Evolutionary conservation across 2,329 filamentous ascomycete genomes (phyloP).

Genomic region (Ascosphaera pollenicola): DNA sequence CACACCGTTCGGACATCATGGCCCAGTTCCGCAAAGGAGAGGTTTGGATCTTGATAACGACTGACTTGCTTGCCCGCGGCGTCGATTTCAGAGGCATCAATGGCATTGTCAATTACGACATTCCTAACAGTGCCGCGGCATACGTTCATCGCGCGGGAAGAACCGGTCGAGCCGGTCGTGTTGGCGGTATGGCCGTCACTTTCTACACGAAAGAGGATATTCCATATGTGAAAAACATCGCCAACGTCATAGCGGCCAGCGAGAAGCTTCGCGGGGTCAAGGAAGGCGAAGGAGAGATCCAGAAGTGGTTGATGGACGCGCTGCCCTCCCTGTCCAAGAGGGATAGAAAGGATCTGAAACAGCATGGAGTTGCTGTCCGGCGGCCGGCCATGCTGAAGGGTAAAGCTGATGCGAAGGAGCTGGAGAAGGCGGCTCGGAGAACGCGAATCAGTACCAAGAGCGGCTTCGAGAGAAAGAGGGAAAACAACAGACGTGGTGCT

Average conservation of each 20-base stretch:
- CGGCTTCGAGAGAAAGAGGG: constrained; percentile 24
- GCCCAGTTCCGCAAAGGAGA: constrained; percentile 74
- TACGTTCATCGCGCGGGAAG: constrained; percentile 90
- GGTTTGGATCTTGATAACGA: constrained; percentile 92
- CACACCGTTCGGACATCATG: constrained; percentile 59
- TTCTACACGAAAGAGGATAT: constrained; percentile 94
- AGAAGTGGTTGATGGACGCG: constrained; percentile 73
- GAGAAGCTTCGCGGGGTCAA: constrained; percentile 41
- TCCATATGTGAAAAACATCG: constrained; percentile 69
- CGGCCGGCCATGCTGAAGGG: constrained; percentile 20
- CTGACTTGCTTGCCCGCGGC: constrained; percentile 74
- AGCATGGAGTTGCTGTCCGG: constrained; percentile 56
- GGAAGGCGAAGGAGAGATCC: constrained; percentile 36
- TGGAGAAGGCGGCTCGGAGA: constrained; percentile 21
- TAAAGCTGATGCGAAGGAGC: constrained; percentile 19
- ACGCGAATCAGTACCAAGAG: constrained; percentile 49
- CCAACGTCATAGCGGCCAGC: constrained; percentile 71
- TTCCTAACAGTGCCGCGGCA: constrained; percentile 68
- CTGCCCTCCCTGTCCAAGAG: constrained; percentile 67
- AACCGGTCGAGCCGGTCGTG: constrained; percentile 69
- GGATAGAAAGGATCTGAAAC: constrained; percentile 63
- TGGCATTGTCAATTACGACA: constrained; percentile 93
- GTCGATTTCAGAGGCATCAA: constrained; percentile 92
- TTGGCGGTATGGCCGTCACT: constrained; percentile 76
- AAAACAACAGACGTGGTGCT: constrained; percentile 25